Evolutionary conservation across 768 basidiomycete species (phyloP).

Genomic region (Termitomyces titanicus): DNA sequence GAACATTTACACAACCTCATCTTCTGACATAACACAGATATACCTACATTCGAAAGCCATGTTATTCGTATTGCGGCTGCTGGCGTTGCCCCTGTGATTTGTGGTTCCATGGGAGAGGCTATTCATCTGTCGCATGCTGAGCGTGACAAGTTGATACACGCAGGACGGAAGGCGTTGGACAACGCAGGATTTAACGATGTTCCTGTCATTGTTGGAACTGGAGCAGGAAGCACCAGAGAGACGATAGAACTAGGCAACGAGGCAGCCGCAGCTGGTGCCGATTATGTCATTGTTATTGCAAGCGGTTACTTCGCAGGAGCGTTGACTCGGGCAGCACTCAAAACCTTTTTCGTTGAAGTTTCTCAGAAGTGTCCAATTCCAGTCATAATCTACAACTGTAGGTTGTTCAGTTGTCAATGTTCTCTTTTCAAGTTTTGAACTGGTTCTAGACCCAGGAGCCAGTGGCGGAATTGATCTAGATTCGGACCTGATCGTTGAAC

Average conservation of each 20-base stretch:
- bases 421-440: slow-evolving; percentile 4
- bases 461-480: slow-evolving; percentile 89
- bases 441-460: slow-evolving; percentile 69
- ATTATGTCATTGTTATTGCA: slow-evolving; percentile 81
- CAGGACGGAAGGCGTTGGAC: slow-evolving; percentile 72
- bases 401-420: slow-evolving; percentile 23
- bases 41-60: slow-evolving; percentile 66
- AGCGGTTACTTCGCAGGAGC: slow-evolving; percentile 87
- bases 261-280: slow-evolving; percentile 83
- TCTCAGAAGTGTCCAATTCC: slow-evolving; percentile 80
- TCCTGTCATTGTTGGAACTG: slow-evolving; percentile 81
- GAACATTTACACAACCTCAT: slow-evolving; percentile 3
- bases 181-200: slow-evolving; percentile 49
- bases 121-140: slow-evolving; percentile 69
- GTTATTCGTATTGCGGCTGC: slow-evolving; percentile 59
- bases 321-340: slow-evolving; percentile 67
- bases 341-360: slow-evolving; percentile 76
- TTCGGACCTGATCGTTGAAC: slow-evolving; percentile 80
- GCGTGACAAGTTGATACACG: slow-evolving; percentile 58
- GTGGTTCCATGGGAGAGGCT: slow-evolving; percentile 87
- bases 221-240: slow-evolving; percentile 79
- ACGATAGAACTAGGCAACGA: slow-evolving; percentile 71
- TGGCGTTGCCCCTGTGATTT: slow-evolving; percentile 68
- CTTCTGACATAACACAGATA: slow-evolving; percentile 38
- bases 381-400: slow-evolving; percentile 86